phyloP scores from a whole-genome alignment of 495 filamentous ascomycete genomes.

The Neurospora sp. region DNA sequence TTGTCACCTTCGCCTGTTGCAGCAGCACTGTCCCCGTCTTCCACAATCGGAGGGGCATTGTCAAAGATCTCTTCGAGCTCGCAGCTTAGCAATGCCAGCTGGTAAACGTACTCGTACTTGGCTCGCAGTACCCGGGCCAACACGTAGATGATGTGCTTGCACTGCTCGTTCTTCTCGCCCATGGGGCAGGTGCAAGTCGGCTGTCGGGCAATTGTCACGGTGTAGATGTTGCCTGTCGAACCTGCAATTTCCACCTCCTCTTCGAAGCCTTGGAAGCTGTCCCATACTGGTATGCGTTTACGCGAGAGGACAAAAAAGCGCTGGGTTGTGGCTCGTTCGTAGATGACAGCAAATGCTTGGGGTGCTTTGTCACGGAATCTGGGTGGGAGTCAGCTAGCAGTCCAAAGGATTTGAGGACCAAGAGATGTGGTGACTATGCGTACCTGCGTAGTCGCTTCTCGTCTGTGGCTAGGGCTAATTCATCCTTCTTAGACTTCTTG shows the following conservation, averaged over 20 bases:
- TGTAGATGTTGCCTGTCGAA: conserved; percentile 69
- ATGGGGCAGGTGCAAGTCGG: conserved; percentile 65
- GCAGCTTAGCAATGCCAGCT: conserved; percentile 57
- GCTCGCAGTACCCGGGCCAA: conserved; percentile 57
- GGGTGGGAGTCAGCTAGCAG: not conserved
- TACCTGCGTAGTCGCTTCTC: conserved; percentile 17
- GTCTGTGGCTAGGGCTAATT: not conserved
- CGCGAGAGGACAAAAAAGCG: conserved; percentile 34
- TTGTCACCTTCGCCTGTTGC: conserved; percentile 7
- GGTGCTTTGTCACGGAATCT: conserved; percentile 30
- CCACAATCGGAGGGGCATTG: conserved; percentile 32
- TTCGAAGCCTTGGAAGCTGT: conserved; percentile 8
- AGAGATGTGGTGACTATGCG: not conserved
- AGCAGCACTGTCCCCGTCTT: conserved; percentile 1
- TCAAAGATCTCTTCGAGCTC: conserved; percentile 57
- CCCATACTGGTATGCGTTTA: conserved; percentile 15
- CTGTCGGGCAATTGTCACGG: conserved; percentile 35
- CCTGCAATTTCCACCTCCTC: conserved; percentile 59
- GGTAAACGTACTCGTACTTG: conserved; percentile 54
- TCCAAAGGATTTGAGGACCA: not conserved
- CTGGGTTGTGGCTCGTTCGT: conserved; percentile 31
- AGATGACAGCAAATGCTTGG: conserved; percentile 24
- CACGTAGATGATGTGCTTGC: conserved; percentile 53
- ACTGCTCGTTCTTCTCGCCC: conserved; percentile 52
- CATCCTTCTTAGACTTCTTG: conserved; percentile 2